Base-by-base conservation (phyloP, 2,329 filamentous ascomycete species). In the Aspergillus floridensis region DNA sequence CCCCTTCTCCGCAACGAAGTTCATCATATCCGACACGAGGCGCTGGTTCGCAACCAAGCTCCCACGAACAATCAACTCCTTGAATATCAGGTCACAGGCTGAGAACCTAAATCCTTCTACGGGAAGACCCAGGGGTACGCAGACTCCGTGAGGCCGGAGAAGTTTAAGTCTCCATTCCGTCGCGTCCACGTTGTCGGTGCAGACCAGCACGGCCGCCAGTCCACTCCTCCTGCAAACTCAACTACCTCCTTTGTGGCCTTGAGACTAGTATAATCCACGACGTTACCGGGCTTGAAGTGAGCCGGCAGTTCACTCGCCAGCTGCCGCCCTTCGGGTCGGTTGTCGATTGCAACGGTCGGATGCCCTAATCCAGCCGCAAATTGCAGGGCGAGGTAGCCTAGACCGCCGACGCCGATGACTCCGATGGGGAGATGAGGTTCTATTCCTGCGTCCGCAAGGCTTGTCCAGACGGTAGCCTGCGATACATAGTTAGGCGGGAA, bases 321-420 rank as follows among this genome's bases (percentile, higher is more conserved):
- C 29, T 62, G 48, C 11, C 55, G 44, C 21, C 57, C 60, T n/a
- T 50, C 44, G 1, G 32, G 19, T 5, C 52, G 52, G 22, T 62
- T 62, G 29, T 63, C 57, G 3, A 63, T 60, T 5, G 62, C 59
- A 26, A 64, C 53, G 3, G 55, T 53, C 31, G 41, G 49, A 22
- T 62, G 58, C 16, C 58, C 60, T 22, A 53, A 46, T 3, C 53
- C 57, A 19, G 41, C 53, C n/a, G 59, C 60, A 31, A 63, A 58
- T 35, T 63, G 59, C n/a, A 63, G 29, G 8, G 56, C 62, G n/a
- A 63, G 49, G n/a, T 49, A 26, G 10, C 62, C 62, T 3, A 63
- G 51, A 0, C 62, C 62, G 22, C 62, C 59, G 11, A 58, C 59
- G 3, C 62, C 59, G 29, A 63, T 52, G 2, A 63, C 44, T 0